Percentiles rank a stretch among this genome's conserved stretches.
These are phyloP conservation scores for Wickerhamomyces queroliae DNA, from an alignment of 805 yeast genomes.

Conservation along the genomic window DNA sequence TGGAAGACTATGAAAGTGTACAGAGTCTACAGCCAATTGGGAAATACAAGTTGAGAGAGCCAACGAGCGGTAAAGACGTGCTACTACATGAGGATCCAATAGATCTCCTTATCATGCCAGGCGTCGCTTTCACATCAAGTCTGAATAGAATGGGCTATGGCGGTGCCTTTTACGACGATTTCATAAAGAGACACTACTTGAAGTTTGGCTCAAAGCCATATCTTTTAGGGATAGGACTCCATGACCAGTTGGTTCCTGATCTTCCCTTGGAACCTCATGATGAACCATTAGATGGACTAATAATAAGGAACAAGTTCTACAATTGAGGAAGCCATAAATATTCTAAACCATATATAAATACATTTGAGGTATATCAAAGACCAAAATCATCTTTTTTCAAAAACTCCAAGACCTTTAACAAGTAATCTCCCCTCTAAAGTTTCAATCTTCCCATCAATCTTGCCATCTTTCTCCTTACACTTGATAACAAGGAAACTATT, in stretches of 20 bases:
- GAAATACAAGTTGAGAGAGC: constrained; percentile 62
- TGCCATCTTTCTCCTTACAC: constrained; percentile 35
- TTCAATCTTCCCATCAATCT: constrained; percentile 47
- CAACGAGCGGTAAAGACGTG: constrained; percentile 29
- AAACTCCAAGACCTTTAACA: constrained; percentile 50
- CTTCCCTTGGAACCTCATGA: constrained; percentile 64
- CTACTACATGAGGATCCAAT: constrained; percentile 35
- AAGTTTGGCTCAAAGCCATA: constrained; percentile 28
- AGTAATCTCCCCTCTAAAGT: constrained; percentile 46
- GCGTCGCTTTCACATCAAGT: constrained; percentile 63
- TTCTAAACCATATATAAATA: neutral
- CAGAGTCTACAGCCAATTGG: constrained; percentile 57
- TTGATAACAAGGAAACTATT: constrained; percentile 69
- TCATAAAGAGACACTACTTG: constrained; percentile 40
- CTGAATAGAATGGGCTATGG: constrained; percentile 78
- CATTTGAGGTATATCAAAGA: neutral
- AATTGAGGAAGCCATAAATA: neutral
- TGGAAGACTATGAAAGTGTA: constrained; percentile 38
- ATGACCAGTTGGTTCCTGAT: constrained; percentile 49
- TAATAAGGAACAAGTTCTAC: constrained; percentile 32
- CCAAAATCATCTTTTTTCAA: constrained; percentile 18
- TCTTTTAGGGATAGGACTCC: constrained; percentile 60
- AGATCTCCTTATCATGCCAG: constrained; percentile 79
- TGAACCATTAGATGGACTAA: constrained; percentile 47
- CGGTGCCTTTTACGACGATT: constrained; percentile 87